Percentiles rank a stretch among this genome's conserved stretches.
phyloP scores from a whole-genome alignment of 306 rosid genomes.

The Pachyrhizus erosus region DNA sequence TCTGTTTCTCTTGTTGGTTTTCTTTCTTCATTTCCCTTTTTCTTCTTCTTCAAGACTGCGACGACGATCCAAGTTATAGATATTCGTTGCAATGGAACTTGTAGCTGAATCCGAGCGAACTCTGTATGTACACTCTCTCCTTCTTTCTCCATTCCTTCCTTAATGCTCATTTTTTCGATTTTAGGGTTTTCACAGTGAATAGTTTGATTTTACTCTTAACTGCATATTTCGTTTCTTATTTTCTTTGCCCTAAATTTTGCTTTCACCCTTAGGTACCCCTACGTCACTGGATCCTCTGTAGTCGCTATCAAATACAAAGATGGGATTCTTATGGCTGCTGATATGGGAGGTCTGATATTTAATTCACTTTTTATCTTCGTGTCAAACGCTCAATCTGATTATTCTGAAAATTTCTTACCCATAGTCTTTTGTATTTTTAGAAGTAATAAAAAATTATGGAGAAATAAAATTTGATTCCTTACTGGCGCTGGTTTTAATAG shows the following conservation, averaged over 20 bases:
- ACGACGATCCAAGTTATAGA: constrained; percentile 1
- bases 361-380: constrained; percentile 8
- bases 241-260: constrained; percentile 20
- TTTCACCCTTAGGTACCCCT: constrained; percentile 69
- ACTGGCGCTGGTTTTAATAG: neutral
- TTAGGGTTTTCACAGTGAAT: neutral
- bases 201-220: neutral
- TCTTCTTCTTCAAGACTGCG: neutral
- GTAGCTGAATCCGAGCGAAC: constrained; percentile 69
- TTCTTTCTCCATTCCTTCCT: neutral
- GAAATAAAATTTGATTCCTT: neutral
- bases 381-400: neutral
- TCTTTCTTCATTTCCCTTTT: no score
- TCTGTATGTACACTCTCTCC: constrained; percentile 45
- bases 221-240: no score
- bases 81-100: constrained; percentile 30
- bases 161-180: neutral
- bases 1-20: neutral
- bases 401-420: neutral
- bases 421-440: neutral
- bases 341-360: constrained; percentile 82
- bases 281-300: constrained; percentile 91
- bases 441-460: neutral
- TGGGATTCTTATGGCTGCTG: constrained; percentile 94
- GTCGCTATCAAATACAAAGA: constrained; percentile 93